Conservation (phyloP, 2,329 filamentous ascomycete species). For the Cercospora sp. region DNA sequence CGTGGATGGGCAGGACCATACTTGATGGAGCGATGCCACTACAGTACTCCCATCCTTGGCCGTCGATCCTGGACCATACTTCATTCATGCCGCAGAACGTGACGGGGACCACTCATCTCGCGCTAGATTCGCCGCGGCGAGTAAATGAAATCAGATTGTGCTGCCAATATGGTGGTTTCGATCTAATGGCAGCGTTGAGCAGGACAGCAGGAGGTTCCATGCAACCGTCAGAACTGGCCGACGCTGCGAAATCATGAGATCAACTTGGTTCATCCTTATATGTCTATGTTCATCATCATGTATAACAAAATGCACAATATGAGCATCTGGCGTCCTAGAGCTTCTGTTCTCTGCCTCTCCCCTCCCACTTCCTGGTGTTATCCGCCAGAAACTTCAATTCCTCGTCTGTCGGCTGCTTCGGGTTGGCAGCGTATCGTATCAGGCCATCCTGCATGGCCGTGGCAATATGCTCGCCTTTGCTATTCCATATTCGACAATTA, state of each 20-base stretch:
- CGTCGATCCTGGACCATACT: not conserved
- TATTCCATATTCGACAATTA: slow-evolving; percentile 50
- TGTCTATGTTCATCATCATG: not conserved
- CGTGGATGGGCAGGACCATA: not conserved
- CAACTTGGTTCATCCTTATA: not conserved
- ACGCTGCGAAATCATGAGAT: too few species aligned
- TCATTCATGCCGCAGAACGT: not conserved
- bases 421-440: slow-evolving; percentile 36
- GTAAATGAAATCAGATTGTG: too few species aligned
- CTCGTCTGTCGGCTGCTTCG: slow-evolving; percentile 14
- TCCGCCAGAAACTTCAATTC: slow-evolving; percentile 12
- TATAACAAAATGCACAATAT: not conserved
- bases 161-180: too few species aligned
- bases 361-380: slow-evolving; percentile 1
- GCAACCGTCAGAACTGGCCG: too few species aligned
- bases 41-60: not conserved
- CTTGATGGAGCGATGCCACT: not conserved
- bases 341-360: slow-evolving; percentile 9
- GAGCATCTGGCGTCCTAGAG: not conserved
- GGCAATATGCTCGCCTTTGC: slow-evolving; percentile 47
- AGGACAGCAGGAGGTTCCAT: too few species aligned
- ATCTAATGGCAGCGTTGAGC: too few species aligned
- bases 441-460: slow-evolving; percentile 55
- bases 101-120: too few species aligned
- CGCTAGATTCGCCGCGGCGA: too few species aligned